These are phyloP conservation scores for Linum tenue DNA, from an alignment of 345 rosid genomes.

Conservation along the genomic window DNA sequence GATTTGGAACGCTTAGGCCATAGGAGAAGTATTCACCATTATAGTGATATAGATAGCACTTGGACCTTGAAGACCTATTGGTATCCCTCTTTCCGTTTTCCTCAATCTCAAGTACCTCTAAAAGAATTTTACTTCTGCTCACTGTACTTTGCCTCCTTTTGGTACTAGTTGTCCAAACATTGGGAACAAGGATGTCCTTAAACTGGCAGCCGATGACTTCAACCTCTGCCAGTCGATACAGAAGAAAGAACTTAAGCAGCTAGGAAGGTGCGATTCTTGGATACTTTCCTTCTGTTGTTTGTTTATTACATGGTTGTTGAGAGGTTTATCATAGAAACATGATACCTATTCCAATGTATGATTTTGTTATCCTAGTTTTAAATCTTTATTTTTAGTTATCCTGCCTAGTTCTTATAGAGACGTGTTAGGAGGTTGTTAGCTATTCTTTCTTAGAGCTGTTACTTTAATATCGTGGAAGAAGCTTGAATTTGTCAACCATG, in stretches of 20 bases:
- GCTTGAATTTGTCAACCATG: too few relatives aligned
- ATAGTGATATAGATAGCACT: slow-evolving; percentile 20
- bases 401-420: too few relatives aligned
- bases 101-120: background rate
- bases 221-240: slow-evolving; percentile 55
- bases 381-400: too few relatives aligned
- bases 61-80: slow-evolving; percentile 46
- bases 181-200: slow-evolving; percentile 40
- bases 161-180: slow-evolving; percentile 28
- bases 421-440: too few relatives aligned
- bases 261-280: slow-evolving; percentile 39
- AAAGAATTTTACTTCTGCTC: too few relatives aligned
- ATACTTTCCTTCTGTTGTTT: background rate
- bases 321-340: too few relatives aligned
- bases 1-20: slow-evolving; percentile 47
- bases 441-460: too few relatives aligned
- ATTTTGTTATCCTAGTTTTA: too few relatives aligned
- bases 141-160: background rate
- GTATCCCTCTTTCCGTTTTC: slow-evolving; percentile 24
- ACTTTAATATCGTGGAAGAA: too few relatives aligned
- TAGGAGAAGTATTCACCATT: slow-evolving; percentile 50
- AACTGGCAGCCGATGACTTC: slow-evolving; percentile 63
- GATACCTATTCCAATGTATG: too few relatives aligned
- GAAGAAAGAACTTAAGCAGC: slow-evolving; percentile 48
- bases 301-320: background rate